These are phyloP conservation scores for Botrytis aclada DNA, from an alignment of 2,329 filamentous ascomycete genomes.

Conservation along the genomic window DNA sequence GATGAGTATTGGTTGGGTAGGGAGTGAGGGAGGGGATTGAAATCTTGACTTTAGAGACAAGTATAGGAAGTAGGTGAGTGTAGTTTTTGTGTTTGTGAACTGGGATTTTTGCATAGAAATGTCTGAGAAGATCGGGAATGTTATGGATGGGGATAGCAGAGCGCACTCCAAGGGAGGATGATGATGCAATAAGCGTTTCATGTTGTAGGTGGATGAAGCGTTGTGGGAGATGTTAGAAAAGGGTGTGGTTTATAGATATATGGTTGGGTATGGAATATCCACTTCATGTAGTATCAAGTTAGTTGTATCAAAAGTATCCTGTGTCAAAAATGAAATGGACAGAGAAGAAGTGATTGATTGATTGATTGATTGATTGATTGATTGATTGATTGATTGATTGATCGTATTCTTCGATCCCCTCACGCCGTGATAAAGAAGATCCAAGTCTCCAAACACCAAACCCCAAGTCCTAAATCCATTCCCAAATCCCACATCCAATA, in stretches of 20 bases:
- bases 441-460: background rate
- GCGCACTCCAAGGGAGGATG: background rate
- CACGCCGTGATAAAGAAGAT: background rate
- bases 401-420: background rate
- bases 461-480: background rate
- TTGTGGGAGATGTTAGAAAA: background rate
- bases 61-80: too few species aligned
- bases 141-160: background rate
- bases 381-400: too few species aligned
- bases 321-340: background rate
- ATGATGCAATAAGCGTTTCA: background rate
- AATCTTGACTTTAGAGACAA: too few species aligned
- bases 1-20: too few species aligned
- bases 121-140: background rate
- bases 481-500: background rate
- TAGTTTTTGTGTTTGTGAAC: too few species aligned
- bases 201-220: background rate
- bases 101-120: background rate
- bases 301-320: background rate
- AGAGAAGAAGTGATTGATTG: background rate
- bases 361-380: background rate
- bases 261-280: background rate
- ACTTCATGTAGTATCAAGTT: background rate
- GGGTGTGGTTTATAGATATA: background rate
- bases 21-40: too few species aligned